Evolutionary conservation across 768 basidiomycete species (phyloP), one percentile per base, ranked within the genome.

Genomic region (Hypsizygus marmoreus): DNA sequence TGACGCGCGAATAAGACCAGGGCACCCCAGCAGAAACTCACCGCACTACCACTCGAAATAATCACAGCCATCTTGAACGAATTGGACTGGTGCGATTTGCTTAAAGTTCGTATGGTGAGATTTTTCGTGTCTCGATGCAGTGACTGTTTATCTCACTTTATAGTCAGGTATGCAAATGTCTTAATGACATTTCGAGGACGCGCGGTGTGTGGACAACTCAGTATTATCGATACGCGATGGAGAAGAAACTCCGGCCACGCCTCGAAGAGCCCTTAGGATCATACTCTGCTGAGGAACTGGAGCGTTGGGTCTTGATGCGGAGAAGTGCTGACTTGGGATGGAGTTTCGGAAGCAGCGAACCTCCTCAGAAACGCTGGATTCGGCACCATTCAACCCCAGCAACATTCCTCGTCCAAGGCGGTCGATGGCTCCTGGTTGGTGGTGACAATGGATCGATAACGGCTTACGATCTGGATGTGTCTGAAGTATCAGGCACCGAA

Each of bases 241-340:
- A 29, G 16, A 45, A 45, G n/a, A 37, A 25, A 6, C 29, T 36
- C 14, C 13, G 14, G 13, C 43, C 43, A 4, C 17, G 7, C 20
- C 23, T 45, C 2, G 43, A 45, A 26, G 43, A 45, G 20, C 43
- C 43, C 7, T 28, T 45, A 19, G 11, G 19, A 3, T 26, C 43
- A 10, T 45, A 45, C 26, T 33, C 43, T 11, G 14, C 25, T 6
- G 9, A 26, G 16, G 43, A 45, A 29, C 43, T 45, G 5, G 43
- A 45, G n/a, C 19, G 4, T 3, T 29, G 23, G 43, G 33, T 45
- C 17, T 19, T 45, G 12, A 36, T 22, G 19, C 34, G 43, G 11
- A 16, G 33, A 24, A 35, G 25, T 19, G 35, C 43, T 12, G 24
- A 45, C 6, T 16, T n/a, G 14, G 20, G 16, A 4, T 45, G 43